Conservation (phyloP, 768 basidiomycete genomes). For the Hortiboletus campestris region DNA sequence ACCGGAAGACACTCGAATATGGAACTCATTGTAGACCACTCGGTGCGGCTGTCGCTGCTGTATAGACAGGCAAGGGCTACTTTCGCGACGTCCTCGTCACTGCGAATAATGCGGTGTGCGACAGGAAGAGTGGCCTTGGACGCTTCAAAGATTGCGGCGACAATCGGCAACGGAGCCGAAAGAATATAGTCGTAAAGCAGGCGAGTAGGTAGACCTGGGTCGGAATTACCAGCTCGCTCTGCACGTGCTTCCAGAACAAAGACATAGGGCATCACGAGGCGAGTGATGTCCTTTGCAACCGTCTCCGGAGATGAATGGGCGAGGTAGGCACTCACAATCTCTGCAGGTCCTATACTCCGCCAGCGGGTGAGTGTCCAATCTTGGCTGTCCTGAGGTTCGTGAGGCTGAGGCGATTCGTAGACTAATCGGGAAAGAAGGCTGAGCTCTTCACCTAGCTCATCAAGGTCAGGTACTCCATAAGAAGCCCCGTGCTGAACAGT, state of each 20-base stretch:
- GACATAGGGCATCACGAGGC: constrained; percentile 87
- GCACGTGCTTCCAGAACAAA: constrained; percentile 87
- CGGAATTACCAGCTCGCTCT: constrained; percentile 74
- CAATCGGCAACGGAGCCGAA: constrained; percentile 60
- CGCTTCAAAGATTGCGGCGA: constrained; percentile 78
- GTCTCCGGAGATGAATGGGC: constrained; percentile 63
- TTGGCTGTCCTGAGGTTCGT: constrained; percentile 40
- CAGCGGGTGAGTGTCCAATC: constrained; percentile 80
- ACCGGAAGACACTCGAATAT: constrained; percentile 97
- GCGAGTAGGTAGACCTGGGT: constrained; percentile 61
- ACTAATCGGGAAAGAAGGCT: constrained; percentile 82
- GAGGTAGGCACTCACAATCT: constrained; percentile 75
- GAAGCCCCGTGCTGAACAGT: constrained; percentile 86
- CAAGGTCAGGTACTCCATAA: constrained; percentile 71
- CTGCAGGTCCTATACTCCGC: constrained; percentile 61
- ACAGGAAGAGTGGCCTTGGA: constrained; percentile 85
- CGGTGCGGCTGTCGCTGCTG: constrained; percentile 65
- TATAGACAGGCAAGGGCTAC: constrained; percentile 89
- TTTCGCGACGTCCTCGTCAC: constrained; percentile 81
- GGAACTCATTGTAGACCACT: constrained; percentile 82
- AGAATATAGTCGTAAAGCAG: constrained; percentile 74
- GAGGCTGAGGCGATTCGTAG: constrained; percentile 67
- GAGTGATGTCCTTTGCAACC: constrained; percentile 64
- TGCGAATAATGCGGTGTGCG: constrained; percentile 69
- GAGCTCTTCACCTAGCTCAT: constrained; percentile 88